Conservation (phyloP, 345 rosid genomes). For the Linum tenue region DNA sequence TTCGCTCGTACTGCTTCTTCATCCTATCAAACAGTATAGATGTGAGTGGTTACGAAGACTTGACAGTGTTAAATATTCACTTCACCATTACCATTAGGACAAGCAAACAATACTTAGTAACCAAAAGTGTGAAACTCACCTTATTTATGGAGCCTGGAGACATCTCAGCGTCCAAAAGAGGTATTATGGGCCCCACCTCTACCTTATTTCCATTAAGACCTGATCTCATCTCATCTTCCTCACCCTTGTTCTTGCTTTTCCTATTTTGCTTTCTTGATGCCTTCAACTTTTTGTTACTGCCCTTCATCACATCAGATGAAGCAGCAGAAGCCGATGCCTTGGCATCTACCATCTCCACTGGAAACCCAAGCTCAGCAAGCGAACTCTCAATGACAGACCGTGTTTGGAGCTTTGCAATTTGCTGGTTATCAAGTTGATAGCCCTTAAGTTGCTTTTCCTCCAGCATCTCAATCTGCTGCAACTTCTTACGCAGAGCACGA, state of each 20-base stretch:
- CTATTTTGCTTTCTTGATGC: conserved; percentile 51
- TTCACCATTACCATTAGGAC: not conserved
- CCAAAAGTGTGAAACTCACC: conserved; percentile 30
- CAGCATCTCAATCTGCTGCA: conserved; percentile 95
- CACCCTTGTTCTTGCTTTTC: conserved; percentile 46
- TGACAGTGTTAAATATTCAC: not conserved
- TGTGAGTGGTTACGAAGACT: not conserved
- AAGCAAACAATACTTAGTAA: not conserved
- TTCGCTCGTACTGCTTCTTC: conserved; percentile 13
- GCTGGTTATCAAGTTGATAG: conserved; percentile 80
- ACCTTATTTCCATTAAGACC: conserved; percentile 26
- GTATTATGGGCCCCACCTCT: conserved; percentile 26
- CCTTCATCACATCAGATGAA: conserved; percentile 35
- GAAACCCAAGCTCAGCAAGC: conserved; percentile 63
- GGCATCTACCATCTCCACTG: conserved; percentile 30
- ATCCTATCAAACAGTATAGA: conserved; percentile 30
- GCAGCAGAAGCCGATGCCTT: conserved; percentile 30
- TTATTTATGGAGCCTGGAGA: conserved; percentile 29
- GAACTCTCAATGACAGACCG: conserved; percentile 53
- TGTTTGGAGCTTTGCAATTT: conserved; percentile 74
- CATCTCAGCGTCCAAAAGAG: conserved; percentile 25
- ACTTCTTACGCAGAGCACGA: conserved; percentile 71
- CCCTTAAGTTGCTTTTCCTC: conserved; percentile 67
- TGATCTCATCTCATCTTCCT: conserved; percentile 35
- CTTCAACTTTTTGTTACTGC: conserved; percentile 38